phyloP scores from a whole-genome alignment of 208 protist species.

The Phytomonas francai region DNA sequence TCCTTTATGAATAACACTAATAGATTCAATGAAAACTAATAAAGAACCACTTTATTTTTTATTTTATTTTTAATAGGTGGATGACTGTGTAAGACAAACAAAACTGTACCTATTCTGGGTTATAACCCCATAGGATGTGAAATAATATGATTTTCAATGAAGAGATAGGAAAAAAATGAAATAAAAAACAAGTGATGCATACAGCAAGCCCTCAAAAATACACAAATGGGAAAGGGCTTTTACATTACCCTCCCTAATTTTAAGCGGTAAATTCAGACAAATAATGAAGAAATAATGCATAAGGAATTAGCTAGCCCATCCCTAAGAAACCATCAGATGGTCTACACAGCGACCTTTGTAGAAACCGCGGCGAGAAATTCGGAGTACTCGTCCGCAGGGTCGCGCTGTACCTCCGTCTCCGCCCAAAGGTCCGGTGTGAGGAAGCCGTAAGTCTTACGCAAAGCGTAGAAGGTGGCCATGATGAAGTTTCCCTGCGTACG shows the following conservation, averaged over 20 bases:
- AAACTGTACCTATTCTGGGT: neutral
- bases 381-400: slow-evolving; percentile 91
- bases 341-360: slow-evolving; percentile 5
- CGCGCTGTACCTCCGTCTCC: slow-evolving; percentile 71
- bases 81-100: neutral
- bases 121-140: neutral
- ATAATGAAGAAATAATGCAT: neutral
- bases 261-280: neutral
- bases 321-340: neutral
- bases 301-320: neutral
- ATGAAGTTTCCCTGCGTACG: slow-evolving; percentile 99
- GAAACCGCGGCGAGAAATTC: slow-evolving; percentile 66
- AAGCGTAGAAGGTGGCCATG: slow-evolving; percentile 97
- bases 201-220: neutral
- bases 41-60: neutral
- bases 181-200: neutral
- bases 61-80: slow-evolving; percentile 1
- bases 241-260: neutral
- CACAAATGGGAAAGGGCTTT: neutral
- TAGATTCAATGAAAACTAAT: neutral
- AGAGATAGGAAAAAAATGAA: slow-evolving; percentile 13
- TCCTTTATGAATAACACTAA: neutral
- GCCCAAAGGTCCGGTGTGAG: slow-evolving; percentile 99
- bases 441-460: slow-evolving; percentile 97
- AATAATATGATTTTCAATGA: neutral